Conservation (phyloP, 176 grass and related monocot genomes). For the Hyparrhenia diplandra region DNA sequence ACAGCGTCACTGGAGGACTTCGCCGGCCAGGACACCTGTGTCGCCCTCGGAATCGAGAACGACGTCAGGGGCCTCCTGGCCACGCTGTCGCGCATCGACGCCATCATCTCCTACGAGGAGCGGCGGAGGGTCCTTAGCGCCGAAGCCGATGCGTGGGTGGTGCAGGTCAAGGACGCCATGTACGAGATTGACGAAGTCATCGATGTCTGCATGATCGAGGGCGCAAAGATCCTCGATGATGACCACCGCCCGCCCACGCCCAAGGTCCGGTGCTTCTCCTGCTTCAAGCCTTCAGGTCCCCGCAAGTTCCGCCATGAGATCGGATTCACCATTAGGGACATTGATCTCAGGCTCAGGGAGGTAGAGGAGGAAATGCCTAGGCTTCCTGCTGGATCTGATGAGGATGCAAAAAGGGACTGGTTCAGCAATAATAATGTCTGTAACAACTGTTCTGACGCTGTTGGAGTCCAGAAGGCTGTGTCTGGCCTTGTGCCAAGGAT, state of each 20-base stretch:
- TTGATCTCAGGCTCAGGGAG: conserved; percentile 50
- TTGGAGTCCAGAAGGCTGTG: conserved; percentile 43
- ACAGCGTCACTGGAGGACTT: conserved; percentile 38
- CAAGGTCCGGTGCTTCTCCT: conserved; percentile 46
- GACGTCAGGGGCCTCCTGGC: conserved; percentile 46
- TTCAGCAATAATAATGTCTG: background rate
- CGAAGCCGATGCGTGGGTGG: conserved; percentile 42
- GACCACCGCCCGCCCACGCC: conserved; percentile 31
- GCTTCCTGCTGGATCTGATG: conserved; percentile 15
- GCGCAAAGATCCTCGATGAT: conserved; percentile 40
- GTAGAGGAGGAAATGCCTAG: conserved; percentile 42
- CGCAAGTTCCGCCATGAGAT: conserved; percentile 56
- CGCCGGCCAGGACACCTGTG: conserved; percentile 34
- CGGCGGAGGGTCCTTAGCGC: conserved; percentile 11
- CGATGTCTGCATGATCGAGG: conserved; percentile 61
- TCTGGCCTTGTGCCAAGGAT: conserved; percentile 52
- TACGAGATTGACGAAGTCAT: conserved; percentile 69
- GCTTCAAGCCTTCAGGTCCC: conserved; percentile 23
- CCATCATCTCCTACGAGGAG: conserved; percentile 42
- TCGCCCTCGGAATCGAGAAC: conserved; percentile 41
- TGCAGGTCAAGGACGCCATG: conserved; percentile 54
- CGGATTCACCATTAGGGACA: conserved; percentile 44
- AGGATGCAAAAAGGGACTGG: background rate
- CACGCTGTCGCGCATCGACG: conserved; percentile 41
- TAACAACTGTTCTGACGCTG: background rate